Percentiles rank a stretch among this genome's conserved stretches.
phyloP scores from a whole-genome alignment of 352 stramenopile species.

The Pythium biforme region DNA sequence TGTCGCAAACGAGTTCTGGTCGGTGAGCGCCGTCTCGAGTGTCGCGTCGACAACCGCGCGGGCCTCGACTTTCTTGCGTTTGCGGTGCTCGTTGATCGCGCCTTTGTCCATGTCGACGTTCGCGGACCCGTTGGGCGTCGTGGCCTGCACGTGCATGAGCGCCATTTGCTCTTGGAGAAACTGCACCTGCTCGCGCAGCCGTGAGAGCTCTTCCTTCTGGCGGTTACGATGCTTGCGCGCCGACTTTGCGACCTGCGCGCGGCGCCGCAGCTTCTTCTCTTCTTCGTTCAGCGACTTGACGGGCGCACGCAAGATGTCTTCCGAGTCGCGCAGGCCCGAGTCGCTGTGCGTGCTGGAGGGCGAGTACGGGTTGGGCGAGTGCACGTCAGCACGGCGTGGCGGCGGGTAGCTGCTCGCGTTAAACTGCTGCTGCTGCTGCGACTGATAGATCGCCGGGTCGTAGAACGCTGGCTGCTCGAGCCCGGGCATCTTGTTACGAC shows the following conservation, averaged over 20 bases:
- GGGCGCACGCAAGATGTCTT: constrained; percentile 78
- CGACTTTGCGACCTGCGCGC: constrained; percentile 80
- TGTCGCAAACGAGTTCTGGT: constrained; percentile 26
- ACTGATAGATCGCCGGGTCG: constrained; percentile 24
- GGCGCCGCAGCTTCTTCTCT: constrained; percentile 78
- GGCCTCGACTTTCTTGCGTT: constrained; percentile 71
- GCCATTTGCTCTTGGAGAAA: constrained; percentile 81
- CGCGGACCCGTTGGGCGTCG: constrained; percentile 37
- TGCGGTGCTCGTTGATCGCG: constrained; percentile 60
- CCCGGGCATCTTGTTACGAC: constrained; percentile 34
- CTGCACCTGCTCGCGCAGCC: constrained; percentile 69
- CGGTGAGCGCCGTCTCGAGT: constrained; percentile 31
- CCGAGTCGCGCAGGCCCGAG: constrained; percentile 44
- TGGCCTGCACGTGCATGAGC: constrained; percentile 37
- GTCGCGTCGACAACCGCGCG: constrained; percentile 16
- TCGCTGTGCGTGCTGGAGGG: constrained; percentile 48
- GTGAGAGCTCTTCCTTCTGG: constrained; percentile 76
- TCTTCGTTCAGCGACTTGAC: constrained; percentile 83
- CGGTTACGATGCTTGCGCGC: constrained; percentile 81
- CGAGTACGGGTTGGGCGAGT: constrained; percentile 29
- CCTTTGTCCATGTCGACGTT: constrained; percentile 18
- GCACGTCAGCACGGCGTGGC: constrained; percentile 12
- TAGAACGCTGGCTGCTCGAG: constrained; percentile 30
- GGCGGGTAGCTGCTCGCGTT: constrained; percentile 1
- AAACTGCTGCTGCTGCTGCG: constrained; percentile 10